Evolutionary conservation across 208 protist species (phyloP), one percentile per base, ranked within the genome.

Genomic region (Wallacemonas sp.): DNA sequence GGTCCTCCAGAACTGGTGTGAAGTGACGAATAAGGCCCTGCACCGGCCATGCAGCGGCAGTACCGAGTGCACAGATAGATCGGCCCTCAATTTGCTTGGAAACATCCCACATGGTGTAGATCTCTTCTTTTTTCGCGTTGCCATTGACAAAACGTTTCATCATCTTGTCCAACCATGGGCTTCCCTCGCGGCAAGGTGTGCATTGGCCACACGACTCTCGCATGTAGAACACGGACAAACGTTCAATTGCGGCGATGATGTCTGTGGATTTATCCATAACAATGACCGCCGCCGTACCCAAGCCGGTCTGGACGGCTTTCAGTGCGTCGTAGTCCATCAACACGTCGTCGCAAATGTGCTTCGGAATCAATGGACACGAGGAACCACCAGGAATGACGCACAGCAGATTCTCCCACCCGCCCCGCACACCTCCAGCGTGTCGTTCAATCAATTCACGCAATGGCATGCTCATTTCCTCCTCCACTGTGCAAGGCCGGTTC

Each of bases 191-290:
- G 82, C 98, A 99, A 36, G 98, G 98, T 27, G 98, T 99, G 84
- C 98, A 99, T 86, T 99, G 97, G 5, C 97, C 97, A 65, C 97
- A 99, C 17, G 86, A 96, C 83, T 99, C 98, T 66, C 98, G 91
- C 77, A 97, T 95, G 86, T 99, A 99, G 70, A 99, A 99, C 63
- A 96, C 81, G 12, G 94, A 96, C 1, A 99, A 80, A 24, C 97
- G 95, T 36, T 96, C 91, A 76, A 99, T 99, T 15, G 95, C 90
- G 15, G 85, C 68, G 63, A 99, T 97, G 21, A 99, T 82, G 80
- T 99, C 98, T n/a, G 96, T 97, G 8, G 84, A 91, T 80, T 99
- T 99, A 83, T 99, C 93, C 95, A 99, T 98, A 36, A 99, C 98
- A 44, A 99, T 99, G 22, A 99, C 97, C 14, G 98, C 97, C 1